Conservation (phyloP, 1,284 basidiomycete genomes). For the Boletus subluridellus region DNA sequence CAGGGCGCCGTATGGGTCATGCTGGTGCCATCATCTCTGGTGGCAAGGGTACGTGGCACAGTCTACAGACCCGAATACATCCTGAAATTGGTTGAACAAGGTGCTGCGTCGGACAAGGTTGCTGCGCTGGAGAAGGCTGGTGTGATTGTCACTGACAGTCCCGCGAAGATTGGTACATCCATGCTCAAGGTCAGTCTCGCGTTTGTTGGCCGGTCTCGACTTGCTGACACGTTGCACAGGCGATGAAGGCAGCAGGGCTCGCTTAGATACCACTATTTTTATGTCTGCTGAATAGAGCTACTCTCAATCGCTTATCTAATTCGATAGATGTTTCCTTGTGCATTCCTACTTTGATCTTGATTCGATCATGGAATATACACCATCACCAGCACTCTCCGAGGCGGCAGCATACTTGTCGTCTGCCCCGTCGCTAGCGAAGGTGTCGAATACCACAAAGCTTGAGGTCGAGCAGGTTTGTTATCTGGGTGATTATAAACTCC, state of each 20-base stretch:
- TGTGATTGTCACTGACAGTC: slow-evolving; percentile 91
- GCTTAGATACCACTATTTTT: slow-evolving; percentile 44
- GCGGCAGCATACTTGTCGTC: slow-evolving; percentile 66
- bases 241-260: slow-evolving; percentile 83
- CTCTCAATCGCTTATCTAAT: slow-evolving; percentile 30
- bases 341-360: not conserved
- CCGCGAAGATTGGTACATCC: slow-evolving; percentile 87
- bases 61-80: not conserved
- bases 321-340: slow-evolving; percentile 9
- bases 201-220: not conserved
- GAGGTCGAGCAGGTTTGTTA: slow-evolving; percentile 54
- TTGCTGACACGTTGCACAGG: slow-evolving; percentile 40
- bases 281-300: slow-evolving; percentile 1
- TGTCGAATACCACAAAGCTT: slow-evolving; percentile 61
- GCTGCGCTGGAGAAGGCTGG: slow-evolving; percentile 92
- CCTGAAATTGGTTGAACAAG: slow-evolving; percentile 34
- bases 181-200: slow-evolving; percentile 71
- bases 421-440: slow-evolving; percentile 48
- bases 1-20: slow-evolving; percentile 97
- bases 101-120: slow-evolving; percentile 94
- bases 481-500: slow-evolving; percentile 24
- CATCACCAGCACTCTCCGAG: slow-evolving; percentile 52
- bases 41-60: slow-evolving; percentile 72
- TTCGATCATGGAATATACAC: slow-evolving; percentile 31
- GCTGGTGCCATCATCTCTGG: slow-evolving; percentile 98